Base-by-base conservation (phyloP, 108 stramenopile species). In the Chaetoceros tenuissimus region DNA sequence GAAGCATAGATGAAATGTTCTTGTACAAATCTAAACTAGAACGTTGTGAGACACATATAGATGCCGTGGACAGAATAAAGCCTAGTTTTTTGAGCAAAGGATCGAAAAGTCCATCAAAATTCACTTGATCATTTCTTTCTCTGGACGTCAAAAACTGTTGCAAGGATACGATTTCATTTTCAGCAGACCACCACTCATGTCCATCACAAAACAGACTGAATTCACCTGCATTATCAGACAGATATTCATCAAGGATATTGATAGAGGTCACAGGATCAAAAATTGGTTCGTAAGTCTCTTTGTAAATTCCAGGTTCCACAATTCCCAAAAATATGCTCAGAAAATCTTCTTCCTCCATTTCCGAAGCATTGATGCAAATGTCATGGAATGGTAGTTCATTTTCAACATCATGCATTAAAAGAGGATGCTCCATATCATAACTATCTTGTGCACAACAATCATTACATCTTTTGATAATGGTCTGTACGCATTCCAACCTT, bases 121-220 rank as follows among this genome's bases (percentile, higher is more conserved):
- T n/a, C n/a, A n/a, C n/a, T n/a, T n/a, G n/a, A n/a, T n/a, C 58
- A 48, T 10, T 25, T 43, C 17, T 56, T 43, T 40, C 25, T 56
- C 34, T 13, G 7, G 34, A 13, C 34, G 40, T 43, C 3, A 56
- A 43, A 1, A 3, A 5, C 1, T 31, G 40, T 30, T 31, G 55
- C n/a, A n/a, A n/a, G n/a, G n/a, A n/a, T n/a, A n/a, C n/a, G n/a
- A n/a, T n/a, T n/a, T n/a, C n/a, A n/a, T n/a, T n/a, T n/a, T n/a
- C n/a, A n/a, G n/a, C n/a, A n/a, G n/a, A n/a, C n/a, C n/a, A n/a
- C n/a, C n/a, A n/a, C n/a, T n/a, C n/a, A n/a, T n/a, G n/a, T n/a
- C n/a, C n/a, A n/a, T n/a, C n/a, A n/a, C n/a, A n/a, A n/a, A n/a
- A n/a, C n/a, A n/a, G n/a, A n/a, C n/a, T n/a, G n/a, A n/a, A n/a